Conservation (phyloP, 441 rosid species). For the Metrosideros polymorpha region DNA sequence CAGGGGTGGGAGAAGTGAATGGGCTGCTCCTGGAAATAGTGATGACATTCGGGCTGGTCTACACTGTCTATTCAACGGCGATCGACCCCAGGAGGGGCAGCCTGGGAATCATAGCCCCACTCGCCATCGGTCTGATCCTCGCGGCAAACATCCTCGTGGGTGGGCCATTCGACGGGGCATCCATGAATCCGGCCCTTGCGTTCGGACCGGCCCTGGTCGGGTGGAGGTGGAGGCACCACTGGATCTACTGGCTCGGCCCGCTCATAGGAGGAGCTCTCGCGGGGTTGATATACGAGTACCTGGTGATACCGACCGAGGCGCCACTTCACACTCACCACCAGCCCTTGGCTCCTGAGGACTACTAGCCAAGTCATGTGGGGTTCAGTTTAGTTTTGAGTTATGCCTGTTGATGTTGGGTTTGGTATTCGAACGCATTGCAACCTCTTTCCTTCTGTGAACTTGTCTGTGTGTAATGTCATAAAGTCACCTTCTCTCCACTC, state of each 20-base stretch:
- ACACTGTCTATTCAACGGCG: slow-evolving; percentile 53
- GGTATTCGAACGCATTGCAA: neutral
- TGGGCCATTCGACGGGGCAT: slow-evolving; percentile 73
- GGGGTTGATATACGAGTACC: slow-evolving; percentile 51
- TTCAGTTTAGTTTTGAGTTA: neutral
- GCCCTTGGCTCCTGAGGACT: slow-evolving; percentile 82
- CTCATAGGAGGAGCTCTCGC: slow-evolving; percentile 61
- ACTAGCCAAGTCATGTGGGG: slow-evolving; percentile 14
- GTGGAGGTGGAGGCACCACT: slow-evolving; percentile 82
- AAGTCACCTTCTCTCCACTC: neutral
- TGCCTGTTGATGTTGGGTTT: neutral
- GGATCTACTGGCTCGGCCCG: slow-evolving; percentile 90
- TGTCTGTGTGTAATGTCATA: neutral
- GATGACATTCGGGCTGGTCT: slow-evolving; percentile 56
- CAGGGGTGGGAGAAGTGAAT: slow-evolving; percentile 42
- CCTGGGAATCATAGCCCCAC: slow-evolving; percentile 58
- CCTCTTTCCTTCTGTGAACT: neutral
- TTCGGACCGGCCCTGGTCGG: slow-evolving; percentile 84
- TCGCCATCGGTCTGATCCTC: slow-evolving; percentile 54
- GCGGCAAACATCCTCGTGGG: slow-evolving; percentile 74
- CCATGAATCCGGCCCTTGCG: slow-evolving; percentile 81
- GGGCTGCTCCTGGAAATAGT: slow-evolving; percentile 54
- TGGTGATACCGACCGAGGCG: slow-evolving; percentile 53
- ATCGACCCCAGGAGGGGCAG: slow-evolving; percentile 80
- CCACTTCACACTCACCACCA: slow-evolving; percentile 46